Conservation (phyloP, 768 basidiomycete species). For the Mycena venus region DNA sequence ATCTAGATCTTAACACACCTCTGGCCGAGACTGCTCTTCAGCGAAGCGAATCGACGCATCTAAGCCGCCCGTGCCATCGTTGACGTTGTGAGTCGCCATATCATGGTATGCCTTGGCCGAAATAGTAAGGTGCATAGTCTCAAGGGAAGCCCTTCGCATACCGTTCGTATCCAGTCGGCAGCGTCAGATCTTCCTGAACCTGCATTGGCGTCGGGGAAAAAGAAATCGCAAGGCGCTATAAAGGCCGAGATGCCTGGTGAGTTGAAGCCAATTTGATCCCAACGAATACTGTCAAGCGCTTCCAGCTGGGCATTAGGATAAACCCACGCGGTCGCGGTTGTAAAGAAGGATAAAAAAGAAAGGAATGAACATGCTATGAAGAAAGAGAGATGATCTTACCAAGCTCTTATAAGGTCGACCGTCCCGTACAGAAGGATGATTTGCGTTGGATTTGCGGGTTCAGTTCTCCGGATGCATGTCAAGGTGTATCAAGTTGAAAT, state of each 20-base stretch:
- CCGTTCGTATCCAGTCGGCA: constrained; percentile 3
- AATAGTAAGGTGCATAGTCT: neutral
- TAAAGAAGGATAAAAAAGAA: neutral
- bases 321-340: neutral
- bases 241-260: neutral
- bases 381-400: neutral
- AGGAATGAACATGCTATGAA: neutral
- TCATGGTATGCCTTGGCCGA: neutral
- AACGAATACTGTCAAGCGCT: neutral
- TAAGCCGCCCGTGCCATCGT: neutral
- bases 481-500: too few species aligned
- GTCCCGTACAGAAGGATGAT: too few species aligned
- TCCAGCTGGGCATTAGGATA: constrained; percentile 10
- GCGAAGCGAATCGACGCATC: neutral
- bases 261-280: neutral
- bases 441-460: neutral
- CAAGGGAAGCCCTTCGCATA: neutral
- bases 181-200: neutral
- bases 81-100: constrained; percentile 1
- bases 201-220: neutral
- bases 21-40: neutral
- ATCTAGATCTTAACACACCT: neutral
- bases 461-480: neutral
- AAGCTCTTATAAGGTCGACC: neutral
- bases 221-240: neutral